These are phyloP conservation scores for Coelastrella sp. DNA, from an alignment of 139 green algal species.

Conservation along the genomic window DNA sequence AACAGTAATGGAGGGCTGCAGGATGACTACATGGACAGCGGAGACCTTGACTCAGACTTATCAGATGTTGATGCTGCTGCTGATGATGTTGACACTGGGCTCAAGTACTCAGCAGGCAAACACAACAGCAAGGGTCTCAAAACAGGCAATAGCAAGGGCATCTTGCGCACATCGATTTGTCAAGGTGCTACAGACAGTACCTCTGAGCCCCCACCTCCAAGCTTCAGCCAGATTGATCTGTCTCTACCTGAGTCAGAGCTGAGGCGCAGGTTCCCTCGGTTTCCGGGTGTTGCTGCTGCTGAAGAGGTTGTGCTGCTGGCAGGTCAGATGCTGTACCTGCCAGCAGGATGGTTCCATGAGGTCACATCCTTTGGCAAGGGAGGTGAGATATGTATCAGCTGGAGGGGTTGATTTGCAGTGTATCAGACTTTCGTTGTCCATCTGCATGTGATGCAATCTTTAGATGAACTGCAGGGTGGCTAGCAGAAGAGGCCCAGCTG, in stretches of 20 bases:
- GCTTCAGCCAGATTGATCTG: slow-evolving; percentile 71
- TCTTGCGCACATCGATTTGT: neutral
- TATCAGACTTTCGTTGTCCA: too few relatives aligned
- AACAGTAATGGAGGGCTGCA: neutral
- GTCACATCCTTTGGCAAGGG: slow-evolving; percentile 73
- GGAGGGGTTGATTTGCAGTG: too few relatives aligned
- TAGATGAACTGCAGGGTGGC: too few relatives aligned
- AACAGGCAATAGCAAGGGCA: too few relatives aligned
- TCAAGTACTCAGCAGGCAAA: neutral
- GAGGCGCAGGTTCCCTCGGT: slow-evolving; percentile 61
- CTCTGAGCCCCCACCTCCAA: slow-evolving; percentile 52
- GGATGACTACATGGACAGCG: slow-evolving; percentile 43
- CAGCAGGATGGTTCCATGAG: slow-evolving; percentile 92
- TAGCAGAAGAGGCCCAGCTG: too few relatives aligned
- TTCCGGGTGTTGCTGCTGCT: slow-evolving; percentile 69
- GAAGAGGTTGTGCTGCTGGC: slow-evolving; percentile 65
- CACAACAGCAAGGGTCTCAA: neutral
- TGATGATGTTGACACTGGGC: neutral
- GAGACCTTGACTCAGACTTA: neutral
- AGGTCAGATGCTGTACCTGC: slow-evolving; percentile 85
- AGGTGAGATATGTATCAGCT: neutral
- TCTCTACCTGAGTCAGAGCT: slow-evolving; percentile 56
- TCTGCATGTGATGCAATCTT: too few relatives aligned
- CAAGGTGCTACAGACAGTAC: neutral
- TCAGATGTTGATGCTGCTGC: neutral